Conservation (phyloP, 176 grass and related monocot genomes). For the Tillandsia fasciculata region DNA sequence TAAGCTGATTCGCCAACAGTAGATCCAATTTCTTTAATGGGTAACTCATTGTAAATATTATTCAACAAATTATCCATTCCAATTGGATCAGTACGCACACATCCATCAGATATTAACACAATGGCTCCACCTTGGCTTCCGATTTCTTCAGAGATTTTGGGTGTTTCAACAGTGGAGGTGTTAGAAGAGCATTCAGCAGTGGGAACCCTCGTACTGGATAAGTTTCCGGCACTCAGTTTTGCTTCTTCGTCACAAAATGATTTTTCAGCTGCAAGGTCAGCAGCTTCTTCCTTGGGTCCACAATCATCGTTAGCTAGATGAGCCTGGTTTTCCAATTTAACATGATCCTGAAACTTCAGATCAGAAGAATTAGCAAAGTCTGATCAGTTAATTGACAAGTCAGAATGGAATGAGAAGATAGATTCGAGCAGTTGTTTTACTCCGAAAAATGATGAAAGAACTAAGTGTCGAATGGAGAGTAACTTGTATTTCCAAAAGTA, state of each 20-base stretch:
- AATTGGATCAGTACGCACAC: constrained; percentile 1
- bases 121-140: constrained; percentile 18
- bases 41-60: constrained; percentile 16
- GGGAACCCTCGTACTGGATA: neutral
- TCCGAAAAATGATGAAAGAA: too few species aligned
- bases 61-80: constrained; percentile 19
- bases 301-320: constrained; percentile 20
- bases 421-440: too few species aligned
- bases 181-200: constrained; percentile 15
- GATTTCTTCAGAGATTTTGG: constrained; percentile 7
- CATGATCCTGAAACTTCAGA: constrained; percentile 23
- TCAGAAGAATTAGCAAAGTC: neutral
- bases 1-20: constrained; percentile 17
- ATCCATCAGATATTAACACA: constrained; percentile 11
- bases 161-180: constrained; percentile 13
- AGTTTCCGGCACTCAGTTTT: constrained; percentile 18
- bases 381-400: neutral
- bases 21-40: constrained; percentile 13
- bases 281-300: constrained; percentile 17
- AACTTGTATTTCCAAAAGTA: too few species aligned
- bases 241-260: constrained; percentile 2
- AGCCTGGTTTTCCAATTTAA: constrained; percentile 17
- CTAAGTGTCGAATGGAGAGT: neutral
- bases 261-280: constrained; percentile 22
- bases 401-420: too few species aligned